phyloP scores from a whole-genome alignment of 139 green algal species.

The Volvox reticuliferus region DNA sequence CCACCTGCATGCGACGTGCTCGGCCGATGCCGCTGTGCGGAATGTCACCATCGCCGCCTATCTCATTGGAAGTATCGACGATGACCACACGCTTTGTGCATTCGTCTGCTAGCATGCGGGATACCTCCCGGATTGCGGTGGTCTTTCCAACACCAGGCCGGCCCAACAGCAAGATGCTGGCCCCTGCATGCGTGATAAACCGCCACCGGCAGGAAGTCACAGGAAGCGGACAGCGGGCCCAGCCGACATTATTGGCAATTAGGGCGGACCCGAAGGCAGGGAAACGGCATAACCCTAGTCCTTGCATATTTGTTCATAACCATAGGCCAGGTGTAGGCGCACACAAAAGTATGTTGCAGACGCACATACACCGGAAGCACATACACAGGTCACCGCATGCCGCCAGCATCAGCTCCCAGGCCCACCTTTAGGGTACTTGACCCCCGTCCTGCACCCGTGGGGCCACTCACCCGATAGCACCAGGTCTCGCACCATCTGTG shows the following conservation, averaged over 20 bases:
- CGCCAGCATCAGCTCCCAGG: not conserved
- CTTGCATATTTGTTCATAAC: too few relatives aligned
- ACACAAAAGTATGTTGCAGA: too few relatives aligned
- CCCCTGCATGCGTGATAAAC: constrained; percentile 49
- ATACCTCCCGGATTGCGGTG: constrained; percentile 84
- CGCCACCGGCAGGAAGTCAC: too few relatives aligned
- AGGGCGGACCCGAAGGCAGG: too few relatives aligned
- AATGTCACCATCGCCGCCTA: constrained; percentile 93
- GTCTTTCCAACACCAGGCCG: constrained; percentile 96
- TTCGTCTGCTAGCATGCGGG: constrained; percentile 87
- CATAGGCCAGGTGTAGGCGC: too few relatives aligned
- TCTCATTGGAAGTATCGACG: constrained; percentile 96
- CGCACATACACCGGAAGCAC: too few relatives aligned
- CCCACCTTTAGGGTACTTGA: not conserved
- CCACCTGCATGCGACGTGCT: constrained; percentile 95
- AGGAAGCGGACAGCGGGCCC: too few relatives aligned
- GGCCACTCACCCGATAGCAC: constrained; percentile 59
- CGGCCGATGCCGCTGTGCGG: constrained; percentile 94
- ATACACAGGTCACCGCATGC: too few relatives aligned
- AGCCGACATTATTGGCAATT: too few relatives aligned
- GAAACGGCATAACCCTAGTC: too few relatives aligned
- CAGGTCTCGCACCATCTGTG: constrained; percentile 94
- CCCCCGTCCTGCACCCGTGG: not conserved
- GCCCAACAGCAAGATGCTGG: constrained; percentile 81
- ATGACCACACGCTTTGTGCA: constrained; percentile 85